Evolutionary conservation across 1,284 basidiomycete genomes (phyloP), one percentile per base, ranked within the genome.

Genomic region (Mycena sp.): DNA sequence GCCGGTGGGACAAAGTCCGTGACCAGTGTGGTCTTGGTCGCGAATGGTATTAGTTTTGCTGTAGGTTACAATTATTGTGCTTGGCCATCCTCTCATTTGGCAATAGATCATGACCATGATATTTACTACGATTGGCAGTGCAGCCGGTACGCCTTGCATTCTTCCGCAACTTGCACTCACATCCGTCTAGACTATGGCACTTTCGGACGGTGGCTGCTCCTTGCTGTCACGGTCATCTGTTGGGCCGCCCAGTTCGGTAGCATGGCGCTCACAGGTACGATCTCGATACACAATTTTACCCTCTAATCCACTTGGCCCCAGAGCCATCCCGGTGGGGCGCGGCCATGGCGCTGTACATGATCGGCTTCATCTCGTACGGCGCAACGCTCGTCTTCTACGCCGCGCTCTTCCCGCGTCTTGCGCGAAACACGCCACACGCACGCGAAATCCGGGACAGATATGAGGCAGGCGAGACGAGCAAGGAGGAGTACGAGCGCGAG

Each of bases 371-470:
- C 53, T 83, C 86, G 0, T 92, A 91, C 68, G 89, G 91, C 2
- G 89, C 90, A 4, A 92, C 90, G 0, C 82, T 92, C 10, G 89
- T 92, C 2, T 95, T 94, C 77, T 96, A 93, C 73, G 89, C 91
- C 0, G 93, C 93, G 0, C 76, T 89, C 6, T 95, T 96, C 73
- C 93, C 93, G 1, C 87, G 91, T 14, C 83, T 96, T 3, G 93
- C 94, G 0, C 83, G 93, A 14, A 93, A 95, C 73, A 90, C 94
- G 0, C 78, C 85, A 1, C 90, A 87, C 69, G 80, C 93, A 26
- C 86, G 90, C 23, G 75, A 74, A 9, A 77, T 92, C 6, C 80
- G 84, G 48, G 84, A 85, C 61, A 85, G 83, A 71, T 86, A 86
- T 65, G 85, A 89, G 52, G 77, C 76, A 1, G 88, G 89, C 0